phyloP scores from a whole-genome alignment of 768 basidiomycete genomes.

The Kwoniella shandongensis region DNA sequence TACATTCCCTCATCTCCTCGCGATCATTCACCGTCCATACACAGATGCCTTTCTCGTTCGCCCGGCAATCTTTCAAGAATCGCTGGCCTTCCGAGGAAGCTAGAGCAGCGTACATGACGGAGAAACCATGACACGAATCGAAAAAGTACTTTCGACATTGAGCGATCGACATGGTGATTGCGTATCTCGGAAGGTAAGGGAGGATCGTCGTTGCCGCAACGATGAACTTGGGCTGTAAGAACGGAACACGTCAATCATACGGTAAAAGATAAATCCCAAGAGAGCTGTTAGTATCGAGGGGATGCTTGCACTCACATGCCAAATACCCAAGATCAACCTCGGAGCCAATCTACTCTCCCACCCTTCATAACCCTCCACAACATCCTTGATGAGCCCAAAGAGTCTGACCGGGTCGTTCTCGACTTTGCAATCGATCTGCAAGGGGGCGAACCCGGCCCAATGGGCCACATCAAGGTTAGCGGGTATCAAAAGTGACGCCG shows the following conservation, averaged over 20 bases:
- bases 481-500: neutral
- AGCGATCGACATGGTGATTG: slow-evolving; percentile 73
- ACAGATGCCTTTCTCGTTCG: slow-evolving; percentile 74
- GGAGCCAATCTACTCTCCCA: slow-evolving; percentile 48
- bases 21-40: slow-evolving; percentile 96
- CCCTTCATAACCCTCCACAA: slow-evolving; percentile 58
- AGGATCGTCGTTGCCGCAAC: slow-evolving; percentile 69
- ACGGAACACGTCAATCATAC: slow-evolving; percentile 63
- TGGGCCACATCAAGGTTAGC: slow-evolving; percentile 56
- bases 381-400: slow-evolving; percentile 67
- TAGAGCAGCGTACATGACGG: slow-evolving; percentile 72
- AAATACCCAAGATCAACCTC: slow-evolving; percentile 49
- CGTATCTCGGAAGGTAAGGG: slow-evolving; percentile 78
- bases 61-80: slow-evolving; percentile 73
- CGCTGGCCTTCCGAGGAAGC: slow-evolving; percentile 70
- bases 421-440: slow-evolving; percentile 90
- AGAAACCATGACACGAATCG: slow-evolving; percentile 81
- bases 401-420: slow-evolving; percentile 84
- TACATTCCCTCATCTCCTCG: slow-evolving; percentile 61
- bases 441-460: slow-evolving; percentile 59
- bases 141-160: slow-evolving; percentile 86
- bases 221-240: slow-evolving; percentile 93
- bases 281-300: too few species aligned
- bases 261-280: neutral
- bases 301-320: slow-evolving; percentile 54